Evolutionary conservation across 2,329 filamentous ascomycete genomes (phyloP), one percentile per base, ranked within the genome.

Genomic region (Davidsoniella australis): DNA sequence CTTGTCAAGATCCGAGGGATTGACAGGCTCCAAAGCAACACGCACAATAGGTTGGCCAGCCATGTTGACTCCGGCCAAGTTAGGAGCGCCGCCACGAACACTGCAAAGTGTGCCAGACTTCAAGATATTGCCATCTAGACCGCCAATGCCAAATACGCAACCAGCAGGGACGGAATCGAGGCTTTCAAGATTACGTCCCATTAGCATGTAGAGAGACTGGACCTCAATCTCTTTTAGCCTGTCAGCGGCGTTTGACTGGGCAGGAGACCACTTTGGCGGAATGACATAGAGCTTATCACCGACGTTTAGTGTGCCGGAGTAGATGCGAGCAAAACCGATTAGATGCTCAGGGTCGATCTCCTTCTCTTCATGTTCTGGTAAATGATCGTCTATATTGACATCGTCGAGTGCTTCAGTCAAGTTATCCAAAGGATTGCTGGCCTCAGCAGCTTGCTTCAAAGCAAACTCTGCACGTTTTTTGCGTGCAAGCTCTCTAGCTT

Each of bases 31-130:
- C n/a, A 98, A 69, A 0, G 91, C 88, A 17, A 98, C 89, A 46
- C 91, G 82, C 5, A 98, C 91, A 55, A 98, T 98, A 1, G 91
- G 91, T 48, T 89, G 82, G 4, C 82, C 84, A 29, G 77, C 78
- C 63, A 88, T 78, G 49, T 68, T 72, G 14, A 96, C 79, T 55
- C 89, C 89, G 1, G 88, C 91, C 47, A 98, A 68, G 64, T 98
- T 98, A 57, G 93, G 79, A 5, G 85, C 80, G 14, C 91, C 91
- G 45, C 86, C 81, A 0, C 93, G 68, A 55, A 84, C 82, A 55
- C 85, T 94, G 67, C 87, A 95, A 3, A 98, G 70, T 0, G 91
- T 98, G 10, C 88, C 91, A 1, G 87, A 93, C 63, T 98, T 98
- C 49, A 98, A 72, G n/a, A 98, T 82, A 54, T 89, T 82, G 14